A percentile compares a stretch with the other conserved stretches of the same genome.
Evolutionary conservation across 192 early-diverging fungal genomes (phyloP).

Genomic region (Martensiomyces pterosporus): DNA sequence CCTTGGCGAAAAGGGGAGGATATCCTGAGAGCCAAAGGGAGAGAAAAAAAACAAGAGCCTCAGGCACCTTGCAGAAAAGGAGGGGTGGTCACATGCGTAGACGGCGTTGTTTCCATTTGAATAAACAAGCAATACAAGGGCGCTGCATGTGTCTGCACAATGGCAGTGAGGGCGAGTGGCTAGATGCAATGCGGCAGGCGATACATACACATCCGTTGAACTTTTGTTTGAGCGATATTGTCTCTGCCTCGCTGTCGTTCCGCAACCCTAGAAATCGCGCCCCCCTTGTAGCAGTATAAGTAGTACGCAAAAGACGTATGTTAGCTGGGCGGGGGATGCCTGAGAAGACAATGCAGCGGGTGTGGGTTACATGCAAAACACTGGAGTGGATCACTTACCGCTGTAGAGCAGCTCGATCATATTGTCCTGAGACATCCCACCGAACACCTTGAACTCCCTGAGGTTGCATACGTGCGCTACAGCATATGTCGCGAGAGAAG

Average conservation of each 20-base stretch:
- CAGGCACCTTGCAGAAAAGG: no score
- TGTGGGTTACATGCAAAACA: no score
- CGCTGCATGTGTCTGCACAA: neutral
- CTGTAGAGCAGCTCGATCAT: constrained; percentile 84
- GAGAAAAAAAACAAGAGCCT: no score
- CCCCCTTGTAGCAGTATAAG: constrained; percentile 10
- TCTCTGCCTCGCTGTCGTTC: constrained; percentile 79
- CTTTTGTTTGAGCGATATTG: constrained; percentile 76
- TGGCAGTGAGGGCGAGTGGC: neutral
- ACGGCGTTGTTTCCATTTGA: no score
- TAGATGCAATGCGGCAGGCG: no score
- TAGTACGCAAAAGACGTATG: constrained; percentile 2
- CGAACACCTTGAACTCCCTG: constrained; percentile 94
- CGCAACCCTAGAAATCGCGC: constrained; percentile 41
- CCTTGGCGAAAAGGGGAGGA: no score
- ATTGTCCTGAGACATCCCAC: constrained; percentile 74
- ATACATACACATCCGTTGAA: constrained; percentile 61
- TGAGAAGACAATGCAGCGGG: no score
- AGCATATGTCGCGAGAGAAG: neutral
- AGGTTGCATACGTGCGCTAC: constrained; percentile 89
- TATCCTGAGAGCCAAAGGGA: no score
- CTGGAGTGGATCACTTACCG: constrained; percentile 46
- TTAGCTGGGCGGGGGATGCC: constrained; percentile 19
- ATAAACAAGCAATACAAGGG: no score
- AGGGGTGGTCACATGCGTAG: no score